A percentile compares a stretch with the other conserved stretches of the same genome.
phyloP scores from a whole-genome alignment of 148 eudicot species.

The Drosera capensis region DNA sequence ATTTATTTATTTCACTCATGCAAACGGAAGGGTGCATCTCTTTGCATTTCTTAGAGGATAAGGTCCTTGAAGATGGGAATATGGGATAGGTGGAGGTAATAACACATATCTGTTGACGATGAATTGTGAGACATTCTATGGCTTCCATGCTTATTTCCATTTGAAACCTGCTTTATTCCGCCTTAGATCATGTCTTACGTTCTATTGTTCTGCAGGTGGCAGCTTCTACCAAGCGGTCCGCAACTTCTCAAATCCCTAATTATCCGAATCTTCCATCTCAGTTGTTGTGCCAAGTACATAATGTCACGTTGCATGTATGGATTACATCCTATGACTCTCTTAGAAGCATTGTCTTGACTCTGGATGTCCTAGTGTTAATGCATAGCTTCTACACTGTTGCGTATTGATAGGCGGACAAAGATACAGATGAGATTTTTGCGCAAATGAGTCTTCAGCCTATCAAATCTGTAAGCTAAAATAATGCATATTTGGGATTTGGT shows the following conservation, averaged over 20 bases:
- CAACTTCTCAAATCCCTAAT: slow-evolving; percentile 78
- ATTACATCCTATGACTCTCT: not conserved
- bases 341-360: not conserved
- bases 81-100: too few species aligned
- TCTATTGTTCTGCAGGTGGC: slow-evolving; percentile 43
- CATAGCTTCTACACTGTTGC: slow-evolving; percentile 1
- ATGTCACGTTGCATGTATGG: slow-evolving; percentile 70
- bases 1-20: too few species aligned
- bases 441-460: slow-evolving; percentile 97
- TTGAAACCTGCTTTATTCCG: too few species aligned
- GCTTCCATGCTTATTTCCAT: too few species aligned
- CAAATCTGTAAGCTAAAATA: slow-evolving; percentile 40
- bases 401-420: slow-evolving; percentile 69
- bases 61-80: too few species aligned
- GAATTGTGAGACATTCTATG: too few species aligned
- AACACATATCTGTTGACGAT: too few species aligned
- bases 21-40: too few species aligned
- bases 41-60: too few species aligned
- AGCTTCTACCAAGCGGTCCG: slow-evolving; percentile 61
- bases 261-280: slow-evolving; percentile 88
- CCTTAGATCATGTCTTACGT: too few species aligned
- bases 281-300: slow-evolving; percentile 83
- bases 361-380: not conserved
- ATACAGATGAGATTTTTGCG: slow-evolving; percentile 90
- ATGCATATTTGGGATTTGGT: not conserved